Conservation (phyloP, 129 eudicot species). For the Flaveria brownii region DNA sequence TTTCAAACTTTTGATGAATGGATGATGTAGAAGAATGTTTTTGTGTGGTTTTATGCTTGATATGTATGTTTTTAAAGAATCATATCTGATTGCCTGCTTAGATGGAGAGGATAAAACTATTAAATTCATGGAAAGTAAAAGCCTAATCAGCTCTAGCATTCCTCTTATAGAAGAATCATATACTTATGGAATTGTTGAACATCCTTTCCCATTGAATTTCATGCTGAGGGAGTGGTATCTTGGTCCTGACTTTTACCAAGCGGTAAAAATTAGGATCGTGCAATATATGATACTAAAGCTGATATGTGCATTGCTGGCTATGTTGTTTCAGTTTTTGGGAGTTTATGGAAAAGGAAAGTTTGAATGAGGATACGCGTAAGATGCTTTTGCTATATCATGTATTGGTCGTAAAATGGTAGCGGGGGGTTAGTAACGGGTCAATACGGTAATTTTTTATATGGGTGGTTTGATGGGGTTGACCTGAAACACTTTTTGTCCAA, state of each 20-base stretch:
- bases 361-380: constrained; percentile 93
- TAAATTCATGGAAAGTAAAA: constrained; percentile 82
- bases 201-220: constrained; percentile 91
- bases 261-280: constrained; percentile 94
- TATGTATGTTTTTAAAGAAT: too few relatives aligned
- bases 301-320: constrained; percentile 79
- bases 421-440: background rate
- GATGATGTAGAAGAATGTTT: too few relatives aligned
- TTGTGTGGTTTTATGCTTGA: too few relatives aligned
- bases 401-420: background rate
- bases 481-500: background rate
- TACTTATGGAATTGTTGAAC: constrained; percentile 94
- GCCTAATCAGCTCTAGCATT: constrained; percentile 53
- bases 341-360: constrained; percentile 93
- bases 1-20: too few relatives aligned
- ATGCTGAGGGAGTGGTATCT: constrained; percentile 78
- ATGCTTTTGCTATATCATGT: constrained; percentile 8
- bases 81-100: too few relatives aligned
- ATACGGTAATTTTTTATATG: background rate
- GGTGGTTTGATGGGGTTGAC: background rate
- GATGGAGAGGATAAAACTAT: constrained; percentile 97
- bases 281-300: constrained; percentile 92
- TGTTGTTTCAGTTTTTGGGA: constrained; percentile 70
- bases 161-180: constrained; percentile 96
- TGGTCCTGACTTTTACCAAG: constrained; percentile 87